A percentile compares a stretch with the other conserved stretches of the same genome.
Evolutionary conservation across 257 asterid genomes (phyloP).

Genomic region (Hygrophila difformis): DNA sequence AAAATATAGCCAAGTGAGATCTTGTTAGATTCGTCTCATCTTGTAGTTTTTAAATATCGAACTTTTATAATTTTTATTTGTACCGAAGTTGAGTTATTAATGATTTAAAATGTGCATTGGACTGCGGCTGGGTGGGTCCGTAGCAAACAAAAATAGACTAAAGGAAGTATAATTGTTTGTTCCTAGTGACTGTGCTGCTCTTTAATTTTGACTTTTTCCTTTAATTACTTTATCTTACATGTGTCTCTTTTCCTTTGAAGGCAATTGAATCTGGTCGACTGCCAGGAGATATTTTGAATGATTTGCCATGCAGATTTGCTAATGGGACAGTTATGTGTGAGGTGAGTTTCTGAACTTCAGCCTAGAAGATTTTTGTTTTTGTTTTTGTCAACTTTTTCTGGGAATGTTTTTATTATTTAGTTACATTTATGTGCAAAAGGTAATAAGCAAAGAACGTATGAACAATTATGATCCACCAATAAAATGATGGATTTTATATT

Average conservation of each 20-base stretch:
- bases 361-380: background rate
- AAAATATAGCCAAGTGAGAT: no score
- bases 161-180: no score
- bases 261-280: conserved; percentile 90
- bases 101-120: no score
- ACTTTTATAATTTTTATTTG: no score
- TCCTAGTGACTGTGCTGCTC: no score
- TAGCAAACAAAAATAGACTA: no score
- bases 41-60: no score
- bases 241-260: conserved; percentile 29
- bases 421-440: background rate
- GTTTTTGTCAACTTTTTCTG: no score
- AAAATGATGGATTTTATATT: conserved; percentile 5
- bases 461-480: background rate
- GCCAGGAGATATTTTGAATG: conserved; percentile 90
- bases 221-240: conserved; percentile 9
- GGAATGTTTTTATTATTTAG: no score
- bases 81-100: no score
- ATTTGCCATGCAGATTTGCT: conserved; percentile 75
- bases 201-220: background rate
- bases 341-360: conserved; percentile 35
- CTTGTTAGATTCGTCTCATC: no score
- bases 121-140: background rate
- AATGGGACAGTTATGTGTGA: conserved; percentile 81
- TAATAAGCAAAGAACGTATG: background rate